Base-by-base conservation (phyloP, 768 basidiomycete species). In the Glaciozyma martinii region DNA sequence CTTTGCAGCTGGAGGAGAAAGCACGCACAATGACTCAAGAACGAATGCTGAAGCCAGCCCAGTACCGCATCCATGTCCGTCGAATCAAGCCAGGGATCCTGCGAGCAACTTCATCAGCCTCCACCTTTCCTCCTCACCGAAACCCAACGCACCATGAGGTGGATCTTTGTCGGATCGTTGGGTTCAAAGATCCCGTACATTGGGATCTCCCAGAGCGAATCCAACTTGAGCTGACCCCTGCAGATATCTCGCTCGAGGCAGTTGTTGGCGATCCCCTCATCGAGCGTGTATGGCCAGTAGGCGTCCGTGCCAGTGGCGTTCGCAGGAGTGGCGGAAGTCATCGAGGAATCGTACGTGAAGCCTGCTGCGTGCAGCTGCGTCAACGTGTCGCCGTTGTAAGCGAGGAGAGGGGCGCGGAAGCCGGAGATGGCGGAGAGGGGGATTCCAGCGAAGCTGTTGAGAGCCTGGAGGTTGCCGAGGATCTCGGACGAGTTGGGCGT, bases 121-220 rank as follows among this genome's bases (percentile, higher is more conserved):
- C 27, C 44, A 25, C n/a, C 16, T 25, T 19, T 19, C 40, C 23
- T 19, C 10, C 43, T 29, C 27, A 19, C 42, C 23, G 64, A 42
- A 46, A 73, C 66, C 82, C 86, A 89, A 55, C 87, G 87, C 72
- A 89, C 88, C 88, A 89, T 89, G 70, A 89, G 77, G 78, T 89
- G 87, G 18, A 65, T 56, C 23, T 19, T 18, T 33, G 49, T 56
- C 13, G 75, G 78, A 7, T 85, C 85, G 16, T 77, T 75, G 15
- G 80, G 64, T 74, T 87, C 87, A 67, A 89, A 88, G 75, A 83
- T 81, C 0, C 84, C 84, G 74, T 88, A 88, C 87, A 89, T 88
- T 1, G 88, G 88, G 60, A 88, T 80, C 76, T 89, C 87, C 88
- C 88, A 90, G 72, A 90, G 81, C 7, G 88, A 88, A 27, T 86